Evolutionary conservation across 2,329 filamentous ascomycete genomes (phyloP).

Genomic region (Lachnellula cervina): DNA sequence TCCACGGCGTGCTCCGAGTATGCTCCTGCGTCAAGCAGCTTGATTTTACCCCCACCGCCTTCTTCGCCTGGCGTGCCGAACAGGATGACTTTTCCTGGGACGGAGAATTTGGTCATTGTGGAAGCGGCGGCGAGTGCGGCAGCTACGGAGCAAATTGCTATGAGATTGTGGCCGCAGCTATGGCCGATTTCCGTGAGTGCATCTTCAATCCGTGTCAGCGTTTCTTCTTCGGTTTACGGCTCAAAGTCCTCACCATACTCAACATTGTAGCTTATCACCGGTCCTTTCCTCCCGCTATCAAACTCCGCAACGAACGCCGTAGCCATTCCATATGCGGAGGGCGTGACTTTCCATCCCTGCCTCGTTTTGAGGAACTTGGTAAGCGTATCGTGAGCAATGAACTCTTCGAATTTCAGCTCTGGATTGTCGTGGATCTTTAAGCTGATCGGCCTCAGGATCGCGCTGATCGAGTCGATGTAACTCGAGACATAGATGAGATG

Average conservation of each 20-base stretch:
- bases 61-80: constrained; percentile 31
- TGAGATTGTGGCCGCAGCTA: constrained; percentile 41
- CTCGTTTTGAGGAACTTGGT: constrained; percentile 42
- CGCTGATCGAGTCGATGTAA: constrained; percentile 37
- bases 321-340: constrained; percentile 45
- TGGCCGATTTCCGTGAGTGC: constrained; percentile 39
- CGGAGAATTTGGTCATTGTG: constrained; percentile 18
- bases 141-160: constrained; percentile 35
- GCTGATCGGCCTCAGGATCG: constrained; percentile 41
- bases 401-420: constrained; percentile 47
- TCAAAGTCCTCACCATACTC: constrained; percentile 39
- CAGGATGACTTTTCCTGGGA: constrained; percentile 27
- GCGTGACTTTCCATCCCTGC: constrained; percentile 45
- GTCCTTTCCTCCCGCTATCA: constrained; percentile 39
- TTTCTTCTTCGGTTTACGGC: constrained; percentile 25
- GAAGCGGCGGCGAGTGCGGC: constrained; percentile 33
- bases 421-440: constrained; percentile 45
- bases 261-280: constrained; percentile 39
- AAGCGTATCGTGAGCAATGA: constrained; percentile 46
- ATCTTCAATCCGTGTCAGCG: constrained; percentile 30
- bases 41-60: constrained; percentile 38
- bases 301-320: constrained; percentile 47
- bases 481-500: constrained; percentile 34
- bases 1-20: constrained; percentile 35
- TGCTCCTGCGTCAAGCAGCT: constrained; percentile 40